phyloP scores from a whole-genome alignment of 2,329 filamentous ascomycete species.

The Botrytis sinoallii region DNA sequence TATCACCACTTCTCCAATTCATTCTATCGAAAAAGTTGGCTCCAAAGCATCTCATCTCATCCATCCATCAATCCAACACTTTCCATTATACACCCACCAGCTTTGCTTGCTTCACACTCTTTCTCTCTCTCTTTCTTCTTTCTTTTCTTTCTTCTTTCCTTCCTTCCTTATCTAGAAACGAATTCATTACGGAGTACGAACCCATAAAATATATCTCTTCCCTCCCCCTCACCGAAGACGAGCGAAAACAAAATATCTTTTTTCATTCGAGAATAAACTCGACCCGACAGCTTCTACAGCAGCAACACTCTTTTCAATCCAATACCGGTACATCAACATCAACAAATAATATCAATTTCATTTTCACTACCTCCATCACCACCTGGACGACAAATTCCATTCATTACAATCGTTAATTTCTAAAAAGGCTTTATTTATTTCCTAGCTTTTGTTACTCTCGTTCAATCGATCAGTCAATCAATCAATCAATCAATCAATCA shows the following conservation, averaged over 20 bases:
- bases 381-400: neutral
- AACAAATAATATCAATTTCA: neutral
- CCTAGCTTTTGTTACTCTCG: neutral
- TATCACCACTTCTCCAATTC: neutral
- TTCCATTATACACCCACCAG: neutral
- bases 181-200: neutral
- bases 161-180: neutral
- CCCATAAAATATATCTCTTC: neutral
- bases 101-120: neutral
- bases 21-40: neutral
- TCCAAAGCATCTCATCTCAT: neutral
- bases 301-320: neutral
- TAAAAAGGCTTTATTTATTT: neutral
- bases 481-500: neutral
- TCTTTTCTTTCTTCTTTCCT: neutral
- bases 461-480: neutral
- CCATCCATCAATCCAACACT: neutral
- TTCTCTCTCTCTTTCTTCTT: neutral
- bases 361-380: neutral
- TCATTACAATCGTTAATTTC: neutral
- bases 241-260: neutral
- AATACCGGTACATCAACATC: neutral
- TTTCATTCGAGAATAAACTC: neutral
- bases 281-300: constrained; percentile 10
- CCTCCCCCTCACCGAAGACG: neutral